Conservation (phyloP, 2,329 filamentous ascomycete species). For the Cucurbitaria berberidis region DNA sequence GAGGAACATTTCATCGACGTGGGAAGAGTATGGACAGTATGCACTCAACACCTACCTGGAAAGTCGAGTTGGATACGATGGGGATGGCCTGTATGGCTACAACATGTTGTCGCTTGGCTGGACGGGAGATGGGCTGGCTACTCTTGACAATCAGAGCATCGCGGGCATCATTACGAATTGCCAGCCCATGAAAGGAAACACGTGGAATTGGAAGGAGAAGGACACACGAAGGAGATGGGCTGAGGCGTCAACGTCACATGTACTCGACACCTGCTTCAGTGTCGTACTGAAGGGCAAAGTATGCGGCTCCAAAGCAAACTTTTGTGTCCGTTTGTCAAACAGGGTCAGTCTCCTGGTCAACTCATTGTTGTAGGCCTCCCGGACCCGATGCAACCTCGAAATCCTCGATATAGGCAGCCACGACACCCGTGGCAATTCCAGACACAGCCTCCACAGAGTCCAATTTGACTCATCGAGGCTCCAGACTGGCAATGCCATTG, state of each 20-base stretch:
- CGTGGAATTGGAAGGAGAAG: conserved; percentile 23
- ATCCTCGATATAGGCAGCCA: neutral
- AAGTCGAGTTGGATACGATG: conserved; percentile 33
- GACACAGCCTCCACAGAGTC: neutral
- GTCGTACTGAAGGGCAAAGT: neutral
- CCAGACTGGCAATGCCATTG: neutral
- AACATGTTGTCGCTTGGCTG: conserved; percentile 44
- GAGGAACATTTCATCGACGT: conserved; percentile 41
- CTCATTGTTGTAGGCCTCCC: neutral
- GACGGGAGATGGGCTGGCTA: conserved; percentile 26
- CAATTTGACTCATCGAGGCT: neutral
- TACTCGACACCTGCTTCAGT: neutral
- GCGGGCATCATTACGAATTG: conserved; percentile 43
- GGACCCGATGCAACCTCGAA: neutral
- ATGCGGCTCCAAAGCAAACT: neutral
- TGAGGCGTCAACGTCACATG: neutral
- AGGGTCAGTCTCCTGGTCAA: neutral
- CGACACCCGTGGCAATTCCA: neutral
- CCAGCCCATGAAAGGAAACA: conserved; percentile 10
- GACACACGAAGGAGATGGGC: conserved; percentile 8
- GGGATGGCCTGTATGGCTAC: conserved; percentile 44
- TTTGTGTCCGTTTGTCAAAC: neutral
- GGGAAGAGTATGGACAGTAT: conserved; percentile 43
- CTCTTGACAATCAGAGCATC: conserved; percentile 44
- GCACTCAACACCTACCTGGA: conserved; percentile 36